Evolutionary conservation across 257 asterid genomes (phyloP).

Genomic region (Solanum okadae): DNA sequence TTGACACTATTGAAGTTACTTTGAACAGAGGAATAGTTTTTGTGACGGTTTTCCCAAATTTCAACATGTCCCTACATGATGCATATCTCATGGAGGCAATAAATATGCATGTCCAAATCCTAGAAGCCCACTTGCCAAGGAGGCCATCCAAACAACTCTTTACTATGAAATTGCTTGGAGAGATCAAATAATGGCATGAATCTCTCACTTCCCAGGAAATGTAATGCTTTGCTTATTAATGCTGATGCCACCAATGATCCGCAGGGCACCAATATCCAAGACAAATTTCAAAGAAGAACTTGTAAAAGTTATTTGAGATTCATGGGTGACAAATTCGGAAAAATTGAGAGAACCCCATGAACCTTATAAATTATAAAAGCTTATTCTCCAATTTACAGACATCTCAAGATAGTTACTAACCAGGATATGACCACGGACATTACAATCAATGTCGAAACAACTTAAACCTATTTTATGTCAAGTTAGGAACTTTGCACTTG

Average conservation of each 20-base stretch:
- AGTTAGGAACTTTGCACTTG: not conserved
- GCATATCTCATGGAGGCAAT: not conserved
- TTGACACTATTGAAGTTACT: not conserved
- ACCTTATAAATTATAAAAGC: not conserved
- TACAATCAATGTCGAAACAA: not conserved
- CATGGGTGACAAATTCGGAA: not conserved
- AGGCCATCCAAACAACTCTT: not conserved
- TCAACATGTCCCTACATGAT: not conserved
- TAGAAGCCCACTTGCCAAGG: not conserved
- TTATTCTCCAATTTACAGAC: not conserved
- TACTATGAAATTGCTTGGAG: not conserved
- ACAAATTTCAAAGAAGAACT: not conserved
- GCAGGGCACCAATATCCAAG: not conserved
- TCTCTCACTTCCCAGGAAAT: not conserved
- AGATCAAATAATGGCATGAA: not conserved
- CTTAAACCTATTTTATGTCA: not conserved
- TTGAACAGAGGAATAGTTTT: not conserved
- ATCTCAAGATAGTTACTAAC: not conserved
- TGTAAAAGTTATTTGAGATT: not conserved
- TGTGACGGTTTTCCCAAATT: not conserved
- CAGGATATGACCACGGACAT: not conserved
- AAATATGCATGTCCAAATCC: not conserved
- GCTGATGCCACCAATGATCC: no score
- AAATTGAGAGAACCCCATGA: not conserved
- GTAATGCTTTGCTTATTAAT: no score